phyloP scores from a whole-genome alignment of 1,284 basidiomycete genomes.

The Coriolopsis trogii region DNA sequence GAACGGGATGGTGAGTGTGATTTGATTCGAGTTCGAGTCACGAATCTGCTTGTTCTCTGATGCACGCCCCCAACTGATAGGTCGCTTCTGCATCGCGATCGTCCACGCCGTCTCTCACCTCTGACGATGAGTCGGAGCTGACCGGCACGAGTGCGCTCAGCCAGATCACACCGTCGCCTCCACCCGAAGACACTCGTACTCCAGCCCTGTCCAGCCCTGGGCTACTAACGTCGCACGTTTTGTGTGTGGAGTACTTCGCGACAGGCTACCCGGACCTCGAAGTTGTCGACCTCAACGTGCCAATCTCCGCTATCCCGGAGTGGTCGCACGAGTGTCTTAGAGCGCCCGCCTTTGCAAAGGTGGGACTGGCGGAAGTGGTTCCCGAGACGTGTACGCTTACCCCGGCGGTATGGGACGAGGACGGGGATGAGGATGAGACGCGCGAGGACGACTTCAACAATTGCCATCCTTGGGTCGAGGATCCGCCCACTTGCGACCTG shows the following conservation, averaged over 20 bases:
- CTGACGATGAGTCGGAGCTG: constrained; percentile 4
- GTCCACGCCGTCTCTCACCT: constrained; percentile 7
- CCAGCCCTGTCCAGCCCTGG: background rate
- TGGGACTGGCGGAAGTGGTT: no score
- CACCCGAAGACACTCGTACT: background rate
- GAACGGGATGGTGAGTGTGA: background rate
- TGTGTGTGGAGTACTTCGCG: background rate
- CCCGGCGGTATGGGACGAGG: no score
- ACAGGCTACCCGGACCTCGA: background rate
- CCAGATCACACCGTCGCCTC: background rate
- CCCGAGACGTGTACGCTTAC: no score
- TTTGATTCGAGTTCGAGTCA: background rate
- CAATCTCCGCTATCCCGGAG: background rate
- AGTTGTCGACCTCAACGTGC: constrained; percentile 4
- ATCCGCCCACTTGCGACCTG: no score
- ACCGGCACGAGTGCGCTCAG: constrained; percentile 2
- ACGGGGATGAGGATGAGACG: no score
- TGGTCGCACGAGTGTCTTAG: constrained; percentile 3
- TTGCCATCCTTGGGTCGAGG: no score
- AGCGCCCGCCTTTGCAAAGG: background rate
- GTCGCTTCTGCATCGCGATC: constrained; percentile 1
- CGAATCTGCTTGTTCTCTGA: no score
- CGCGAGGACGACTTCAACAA: no score
- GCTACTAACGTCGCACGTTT: constrained; percentile 4
- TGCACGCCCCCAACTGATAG: no score